Evolutionary conservation across 163 green algal genomes (phyloP).

Genomic region (Scenedesmus sp.): DNA sequence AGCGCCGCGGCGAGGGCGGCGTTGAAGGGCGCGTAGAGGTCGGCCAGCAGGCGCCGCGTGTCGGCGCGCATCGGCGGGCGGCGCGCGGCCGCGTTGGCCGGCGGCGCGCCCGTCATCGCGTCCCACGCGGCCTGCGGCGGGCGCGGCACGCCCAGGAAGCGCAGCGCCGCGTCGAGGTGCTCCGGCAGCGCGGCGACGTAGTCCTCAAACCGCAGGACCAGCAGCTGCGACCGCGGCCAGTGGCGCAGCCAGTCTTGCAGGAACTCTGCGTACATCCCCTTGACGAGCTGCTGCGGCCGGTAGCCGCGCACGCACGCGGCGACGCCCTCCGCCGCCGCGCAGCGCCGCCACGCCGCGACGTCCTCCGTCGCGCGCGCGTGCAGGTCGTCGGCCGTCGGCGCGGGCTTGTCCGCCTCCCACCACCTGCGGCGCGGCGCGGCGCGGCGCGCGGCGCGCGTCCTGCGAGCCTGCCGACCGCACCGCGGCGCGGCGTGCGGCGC

Average conservation of each 20-base stretch:
- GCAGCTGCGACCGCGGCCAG: conserved; percentile 67
- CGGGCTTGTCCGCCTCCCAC: conserved; percentile 53
- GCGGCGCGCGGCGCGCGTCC: no score
- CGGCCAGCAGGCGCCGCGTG: conserved; percentile 47
- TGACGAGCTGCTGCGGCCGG: conserved; percentile 70
- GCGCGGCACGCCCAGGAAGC: conserved; percentile 35
- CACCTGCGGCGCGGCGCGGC: conserved; percentile 49
- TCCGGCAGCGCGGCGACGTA: conserved; percentile 49
- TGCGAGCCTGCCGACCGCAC: not conserved
- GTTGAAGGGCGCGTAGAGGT: conserved; percentile 71
- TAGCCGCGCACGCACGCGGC: conserved; percentile 54
- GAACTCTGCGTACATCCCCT: conserved; percentile 61
- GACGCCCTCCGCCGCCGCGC: conserved; percentile 12
- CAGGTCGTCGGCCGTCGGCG: conserved; percentile 54
- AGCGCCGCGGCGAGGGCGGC: conserved; percentile 50
- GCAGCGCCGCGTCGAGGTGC: conserved; percentile 56
- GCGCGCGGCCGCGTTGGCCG: no score
- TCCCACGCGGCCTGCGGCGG: conserved; percentile 8
- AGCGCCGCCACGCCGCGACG: conserved; percentile 47
- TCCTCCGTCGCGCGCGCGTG: conserved; percentile 47
- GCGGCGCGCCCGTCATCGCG: not conserved
- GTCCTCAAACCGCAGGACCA: conserved; percentile 71
- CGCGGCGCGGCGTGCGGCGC: not conserved
- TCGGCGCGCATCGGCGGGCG: conserved; percentile 48
- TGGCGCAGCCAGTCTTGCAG: conserved; percentile 61